Evolutionary conservation across 768 basidiomycete genomes (phyloP), one percentile per base, ranked within the genome.

Genomic region (Porphyrellus cyaneotinctus): DNA sequence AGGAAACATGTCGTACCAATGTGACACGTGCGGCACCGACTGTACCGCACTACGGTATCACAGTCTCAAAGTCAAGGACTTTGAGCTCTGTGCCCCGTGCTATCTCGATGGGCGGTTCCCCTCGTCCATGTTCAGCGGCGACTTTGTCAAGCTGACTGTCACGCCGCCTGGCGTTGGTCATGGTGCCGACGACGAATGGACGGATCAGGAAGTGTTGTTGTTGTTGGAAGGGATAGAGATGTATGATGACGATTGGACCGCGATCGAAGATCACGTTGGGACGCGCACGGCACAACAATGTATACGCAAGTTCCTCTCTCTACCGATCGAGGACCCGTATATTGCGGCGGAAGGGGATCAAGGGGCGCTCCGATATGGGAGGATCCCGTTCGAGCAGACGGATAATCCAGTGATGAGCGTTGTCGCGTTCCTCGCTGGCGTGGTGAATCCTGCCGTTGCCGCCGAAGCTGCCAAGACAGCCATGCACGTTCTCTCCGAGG

Each of bases 391-490:
- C 66, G 88, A 93, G 61, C 90, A 93, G 67, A 84, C 90, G 6
- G 97, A 99, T 64, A 98, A 98, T 64, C 97, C 97, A 0, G 92
- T 99, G 17, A 93, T 99, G 93, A 92, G 90, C 68, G 97, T 98
- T 22, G 95, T 98, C 18, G 93, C 97, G 2, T 98, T 97, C 75
- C 77, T 99, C 22, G 93, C 97, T 9, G 89, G 91, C 7, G 93
- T 95, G 11, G 88, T 98, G 8, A 84, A 84, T 11, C 92, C 93
- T 0, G 85, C 86, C 0, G 88, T 97, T 5, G 95, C 95, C 4
- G 89, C 92, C 0, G 93, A 93, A 54, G 95, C 95, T 1, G 97
- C 97, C 7, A 93, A 93, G 68, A 85, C 85, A 0, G 94, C 93
- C 0, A 71, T 95, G 54, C 88, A 88, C 41, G 88, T 88, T 52